A percentile compares a stretch with the other conserved stretches of the same genome.
Conservation (phyloP, 441 rosid species). For the Syzygium syzygioides region DNA sequence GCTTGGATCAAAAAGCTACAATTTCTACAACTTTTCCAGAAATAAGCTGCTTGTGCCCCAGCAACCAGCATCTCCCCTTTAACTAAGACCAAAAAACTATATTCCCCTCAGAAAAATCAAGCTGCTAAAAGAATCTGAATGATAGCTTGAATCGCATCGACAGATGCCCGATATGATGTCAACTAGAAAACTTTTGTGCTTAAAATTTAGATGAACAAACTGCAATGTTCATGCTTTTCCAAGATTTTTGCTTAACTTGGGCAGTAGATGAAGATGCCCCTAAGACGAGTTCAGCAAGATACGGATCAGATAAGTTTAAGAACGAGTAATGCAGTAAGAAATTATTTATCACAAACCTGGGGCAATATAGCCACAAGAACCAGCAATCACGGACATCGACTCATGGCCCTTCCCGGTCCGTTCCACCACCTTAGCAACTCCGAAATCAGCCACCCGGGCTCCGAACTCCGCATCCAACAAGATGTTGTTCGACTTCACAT, state of each 20-base stretch:
- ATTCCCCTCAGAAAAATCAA: neutral
- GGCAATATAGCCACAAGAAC: conserved; percentile 97
- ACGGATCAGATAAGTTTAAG: neutral
- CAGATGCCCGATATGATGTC: neutral
- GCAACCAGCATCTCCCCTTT: neutral
- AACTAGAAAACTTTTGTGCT: neutral
- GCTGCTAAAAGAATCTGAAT: neutral
- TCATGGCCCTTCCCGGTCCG: conserved; percentile 57
- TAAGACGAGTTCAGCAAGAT: neutral
- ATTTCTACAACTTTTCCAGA: neutral
- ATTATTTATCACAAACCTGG: conserved; percentile 56
- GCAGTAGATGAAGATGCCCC: neutral
- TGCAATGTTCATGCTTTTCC: neutral
- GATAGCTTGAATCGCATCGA: neutral
- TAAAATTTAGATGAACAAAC: neutral
- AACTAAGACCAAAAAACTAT: neutral
- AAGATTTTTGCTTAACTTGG: neutral
- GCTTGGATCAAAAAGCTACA: neutral
- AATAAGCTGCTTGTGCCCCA: neutral
- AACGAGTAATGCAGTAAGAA: neutral
- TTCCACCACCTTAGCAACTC: conserved; percentile 84
- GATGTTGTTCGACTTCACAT: conserved; percentile 92
- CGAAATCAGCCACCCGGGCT: conserved; percentile 93
- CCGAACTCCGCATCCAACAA: conserved; percentile 77
- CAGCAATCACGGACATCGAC: conserved; percentile 98